Conservation (phyloP, 345 rosid species). For the Eucalyptus virginea region DNA sequence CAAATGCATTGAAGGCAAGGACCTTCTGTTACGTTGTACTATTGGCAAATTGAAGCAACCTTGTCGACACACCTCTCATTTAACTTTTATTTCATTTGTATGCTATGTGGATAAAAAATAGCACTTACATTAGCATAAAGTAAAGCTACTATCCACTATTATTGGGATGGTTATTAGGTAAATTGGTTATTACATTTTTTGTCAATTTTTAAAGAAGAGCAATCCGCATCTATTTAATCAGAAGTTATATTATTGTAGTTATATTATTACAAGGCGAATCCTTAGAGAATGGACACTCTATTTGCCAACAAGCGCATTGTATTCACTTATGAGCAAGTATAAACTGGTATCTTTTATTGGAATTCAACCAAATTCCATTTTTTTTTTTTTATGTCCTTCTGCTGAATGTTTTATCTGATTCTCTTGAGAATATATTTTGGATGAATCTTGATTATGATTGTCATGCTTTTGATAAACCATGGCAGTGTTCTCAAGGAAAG, state of each 20-base stretch:
- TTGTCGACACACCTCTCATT: neutral
- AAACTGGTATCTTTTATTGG: too few species aligned
- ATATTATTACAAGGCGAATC: conserved; percentile 32
- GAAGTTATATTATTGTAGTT: conserved; percentile 23
- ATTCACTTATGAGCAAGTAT: too few species aligned
- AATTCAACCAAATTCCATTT: too few species aligned
- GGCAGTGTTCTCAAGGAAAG: too few species aligned
- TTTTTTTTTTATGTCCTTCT: too few species aligned
- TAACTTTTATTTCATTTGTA: neutral
- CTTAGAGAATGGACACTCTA: conserved; percentile 71
- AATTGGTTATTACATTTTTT: neutral
- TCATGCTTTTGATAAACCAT: too few species aligned
- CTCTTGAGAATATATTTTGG: too few species aligned
- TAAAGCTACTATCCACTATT: neutral
- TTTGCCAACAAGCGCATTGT: too few species aligned
- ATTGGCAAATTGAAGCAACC: neutral
- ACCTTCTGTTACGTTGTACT: accelerated
- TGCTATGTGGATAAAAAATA: neutral
- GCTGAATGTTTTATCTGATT: too few species aligned
- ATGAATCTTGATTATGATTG: too few species aligned
- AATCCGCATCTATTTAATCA: neutral
- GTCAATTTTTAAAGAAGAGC: neutral
- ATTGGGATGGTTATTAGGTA: too few species aligned
- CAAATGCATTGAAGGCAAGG: too few species aligned
- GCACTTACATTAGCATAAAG: neutral